These are phyloP conservation scores for Psilocybe azurescens DNA, from an alignment of 768 basidiomycete species.

Conservation along the genomic window DNA sequence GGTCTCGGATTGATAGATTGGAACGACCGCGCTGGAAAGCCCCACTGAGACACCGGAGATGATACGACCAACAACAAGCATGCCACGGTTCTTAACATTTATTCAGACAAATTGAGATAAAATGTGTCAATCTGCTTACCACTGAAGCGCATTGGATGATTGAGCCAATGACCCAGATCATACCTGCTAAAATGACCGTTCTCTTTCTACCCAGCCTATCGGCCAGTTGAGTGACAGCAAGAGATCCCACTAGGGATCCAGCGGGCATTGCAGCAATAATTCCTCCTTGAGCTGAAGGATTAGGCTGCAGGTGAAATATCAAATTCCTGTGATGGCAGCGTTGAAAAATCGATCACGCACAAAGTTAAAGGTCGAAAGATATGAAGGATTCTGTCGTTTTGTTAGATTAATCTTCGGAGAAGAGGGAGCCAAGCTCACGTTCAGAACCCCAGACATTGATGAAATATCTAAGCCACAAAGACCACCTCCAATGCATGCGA, in stretches of 20 bases:
- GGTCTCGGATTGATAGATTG: conserved; percentile 78
- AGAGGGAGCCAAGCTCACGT: conserved; percentile 22
- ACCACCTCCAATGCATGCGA: conserved; percentile 83
- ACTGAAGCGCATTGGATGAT: conserved; percentile 69
- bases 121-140: conserved; percentile 28
- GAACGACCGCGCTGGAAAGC: conserved; percentile 68
- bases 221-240: conserved; percentile 65
- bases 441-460: conserved; percentile 81
- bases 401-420: not conserved
- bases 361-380: conserved; percentile 38
- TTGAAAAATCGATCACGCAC: conserved; percentile 28
- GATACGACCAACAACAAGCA: conserved; percentile 75
- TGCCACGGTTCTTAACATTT: conserved; percentile 62
- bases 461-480: conserved; percentile 84
- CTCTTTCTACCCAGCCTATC: conserved; percentile 70
- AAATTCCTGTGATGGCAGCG: not conserved
- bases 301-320: conserved; percentile 39
- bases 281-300: conserved; percentile 64
- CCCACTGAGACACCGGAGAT: conserved; percentile 74
- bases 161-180: conserved; percentile 76
- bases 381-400: conserved; percentile 40
- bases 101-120: not conserved
- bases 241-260: conserved; percentile 70
- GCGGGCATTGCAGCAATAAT: conserved; percentile 83
- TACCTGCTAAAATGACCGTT: conserved; percentile 67